A percentile compares a stretch with the other conserved stretches of the same genome.
Conservation (phyloP, 345 rosid species). For the Dipteronia dyeriana region DNA sequence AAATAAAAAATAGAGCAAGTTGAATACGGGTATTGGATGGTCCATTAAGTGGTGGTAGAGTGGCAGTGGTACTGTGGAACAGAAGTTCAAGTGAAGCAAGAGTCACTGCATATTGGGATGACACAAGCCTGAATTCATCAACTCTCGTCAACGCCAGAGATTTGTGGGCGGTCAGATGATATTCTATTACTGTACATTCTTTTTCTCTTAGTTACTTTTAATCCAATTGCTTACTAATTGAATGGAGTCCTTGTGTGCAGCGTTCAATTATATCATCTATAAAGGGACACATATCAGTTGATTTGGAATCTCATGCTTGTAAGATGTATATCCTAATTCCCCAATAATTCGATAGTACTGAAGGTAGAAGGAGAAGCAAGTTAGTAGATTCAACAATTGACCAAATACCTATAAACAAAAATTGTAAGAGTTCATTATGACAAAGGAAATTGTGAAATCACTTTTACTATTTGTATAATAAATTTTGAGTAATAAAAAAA, state of each 20-base stretch:
- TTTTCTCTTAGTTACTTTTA: background rate
- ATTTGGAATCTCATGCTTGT: constrained; percentile 48
- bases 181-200: background rate
- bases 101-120: constrained; percentile 64
- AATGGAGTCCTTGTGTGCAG: constrained; percentile 28
- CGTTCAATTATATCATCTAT: constrained; percentile 30
- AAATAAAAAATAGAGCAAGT: no score
- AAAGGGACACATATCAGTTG: constrained; percentile 35
- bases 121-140: constrained; percentile 52
- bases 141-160: constrained; percentile 57
- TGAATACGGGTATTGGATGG: constrained; percentile 62
- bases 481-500: no score
- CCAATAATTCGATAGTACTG: background rate
- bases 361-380: no score
- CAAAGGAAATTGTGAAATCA: no score
- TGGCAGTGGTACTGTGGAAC: constrained; percentile 80
- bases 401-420: no score
- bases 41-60: constrained; percentile 37
- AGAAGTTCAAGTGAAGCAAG: constrained; percentile 52
- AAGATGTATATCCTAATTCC: constrained; percentile 54
- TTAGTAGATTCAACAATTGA: no score
- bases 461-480: no score
- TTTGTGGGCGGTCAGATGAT: constrained; percentile 63
- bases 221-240: background rate
- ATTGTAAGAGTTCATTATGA: no score